Conservation (phyloP, 371 early-diverging fungal genomes). For the Mortierella sp. region DNA sequence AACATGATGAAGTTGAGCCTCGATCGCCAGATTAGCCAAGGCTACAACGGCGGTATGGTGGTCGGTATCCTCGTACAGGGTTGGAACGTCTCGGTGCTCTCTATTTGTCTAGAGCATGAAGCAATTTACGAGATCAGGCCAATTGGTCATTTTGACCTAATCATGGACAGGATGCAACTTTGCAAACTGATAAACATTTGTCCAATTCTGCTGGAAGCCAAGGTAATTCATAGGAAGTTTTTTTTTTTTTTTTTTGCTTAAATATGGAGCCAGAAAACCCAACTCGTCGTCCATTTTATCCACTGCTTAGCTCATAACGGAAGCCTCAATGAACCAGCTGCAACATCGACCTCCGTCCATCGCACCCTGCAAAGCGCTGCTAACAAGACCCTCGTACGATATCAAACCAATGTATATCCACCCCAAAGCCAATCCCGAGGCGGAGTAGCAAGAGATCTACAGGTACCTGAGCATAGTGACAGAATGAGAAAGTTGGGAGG, state of each 20-base stretch:
- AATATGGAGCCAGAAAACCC: no score
- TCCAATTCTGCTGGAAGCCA: conserved; percentile 27
- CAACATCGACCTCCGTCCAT: conserved; percentile 13
- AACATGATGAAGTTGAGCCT: conserved; percentile 1
- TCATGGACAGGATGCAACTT: conserved; percentile 32
- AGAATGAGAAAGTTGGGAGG: conserved; percentile 7
- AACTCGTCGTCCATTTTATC: conserved; percentile 1
- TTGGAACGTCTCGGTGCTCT: conserved; percentile 25
- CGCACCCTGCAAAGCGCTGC: conserved; percentile 18
- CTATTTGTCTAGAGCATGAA: conserved; percentile 31
- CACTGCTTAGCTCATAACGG: conserved; percentile 19
- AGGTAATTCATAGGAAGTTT: conserved; percentile 16
- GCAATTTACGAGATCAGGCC: conserved; percentile 22
- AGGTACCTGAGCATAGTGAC: conserved; percentile 6
- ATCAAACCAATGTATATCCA: conserved; percentile 21
- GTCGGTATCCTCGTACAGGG: conserved; percentile 26
- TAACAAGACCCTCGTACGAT: conserved; percentile 31
- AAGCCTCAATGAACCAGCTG: conserved; percentile 23
- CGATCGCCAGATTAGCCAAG: neutral
- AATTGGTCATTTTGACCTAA: conserved; percentile 26
- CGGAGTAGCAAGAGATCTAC: conserved; percentile 7
- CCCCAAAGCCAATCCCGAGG: conserved; percentile 2
- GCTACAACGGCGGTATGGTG: conserved; percentile 24
- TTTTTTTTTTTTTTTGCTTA: no score
- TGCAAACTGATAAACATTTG: conserved; percentile 36